A percentile compares a stretch with the other conserved stretches of the same genome.
These are phyloP conservation scores for Selaginella moellendorffii DNA, from an alignment of 75 land plant species.

Conservation along the genomic window DNA sequence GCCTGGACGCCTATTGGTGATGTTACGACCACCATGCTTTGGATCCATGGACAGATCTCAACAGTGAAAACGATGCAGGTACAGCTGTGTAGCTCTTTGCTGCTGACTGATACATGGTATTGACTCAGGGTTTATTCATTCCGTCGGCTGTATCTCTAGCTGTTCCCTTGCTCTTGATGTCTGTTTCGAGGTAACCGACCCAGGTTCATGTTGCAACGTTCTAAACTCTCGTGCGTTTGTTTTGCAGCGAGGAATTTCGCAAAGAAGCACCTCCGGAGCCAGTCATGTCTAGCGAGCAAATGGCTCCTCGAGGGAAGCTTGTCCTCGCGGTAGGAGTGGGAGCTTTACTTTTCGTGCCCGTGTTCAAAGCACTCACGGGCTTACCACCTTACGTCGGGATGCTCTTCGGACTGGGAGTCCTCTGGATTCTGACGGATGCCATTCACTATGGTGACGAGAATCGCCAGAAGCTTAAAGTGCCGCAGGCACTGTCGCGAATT, in stretches of 20 bases:
- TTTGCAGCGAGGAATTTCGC: constrained; percentile 59
- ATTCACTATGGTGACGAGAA: constrained; percentile 87
- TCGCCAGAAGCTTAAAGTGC: constrained; percentile 80
- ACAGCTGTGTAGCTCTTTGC: neutral
- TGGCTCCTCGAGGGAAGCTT: constrained; percentile 95
- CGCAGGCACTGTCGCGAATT: constrained; percentile 97
- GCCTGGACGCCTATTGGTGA: constrained; percentile 99
- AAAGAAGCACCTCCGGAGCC: constrained; percentile 27
- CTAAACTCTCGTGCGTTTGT: no score
- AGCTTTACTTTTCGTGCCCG: constrained; percentile 83
- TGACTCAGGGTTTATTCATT: constrained; percentile 54
- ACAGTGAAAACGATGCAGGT: constrained; percentile 83
- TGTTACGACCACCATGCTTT: constrained; percentile 98
- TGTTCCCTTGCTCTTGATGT: constrained; percentile 83
- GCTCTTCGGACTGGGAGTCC: constrained; percentile 84
- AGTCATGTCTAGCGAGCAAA: constrained; percentile 69
- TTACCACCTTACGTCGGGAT: constrained; percentile 95
- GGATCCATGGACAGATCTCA: constrained; percentile 99
- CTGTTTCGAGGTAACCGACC: constrained; percentile 74
- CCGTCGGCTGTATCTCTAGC: constrained; percentile 77
- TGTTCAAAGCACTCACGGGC: constrained; percentile 85
- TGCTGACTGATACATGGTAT: neutral
- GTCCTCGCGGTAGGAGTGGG: constrained; percentile 87
- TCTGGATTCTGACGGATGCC: constrained; percentile 96
- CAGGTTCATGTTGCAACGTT: no score